A percentile compares a stretch with the other conserved stretches of the same genome.
phyloP scores from a whole-genome alignment of 139 green algal species.

The Eudorina sp. region DNA sequence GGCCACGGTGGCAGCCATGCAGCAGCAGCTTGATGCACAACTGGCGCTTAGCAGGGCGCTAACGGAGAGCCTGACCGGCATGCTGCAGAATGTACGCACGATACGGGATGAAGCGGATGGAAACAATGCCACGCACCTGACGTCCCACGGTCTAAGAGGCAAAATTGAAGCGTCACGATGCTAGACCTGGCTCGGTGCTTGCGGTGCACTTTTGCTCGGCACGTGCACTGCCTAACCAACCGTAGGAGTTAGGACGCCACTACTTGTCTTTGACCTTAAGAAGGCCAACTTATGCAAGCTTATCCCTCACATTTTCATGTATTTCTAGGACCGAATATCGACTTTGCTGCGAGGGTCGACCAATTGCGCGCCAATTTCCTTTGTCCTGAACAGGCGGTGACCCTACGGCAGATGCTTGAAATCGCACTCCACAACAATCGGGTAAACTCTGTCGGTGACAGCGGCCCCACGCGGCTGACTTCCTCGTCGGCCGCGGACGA shows the following conservation, averaged over 20 bases:
- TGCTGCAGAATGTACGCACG: background rate
- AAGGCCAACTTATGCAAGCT: no score
- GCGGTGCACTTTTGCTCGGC: background rate
- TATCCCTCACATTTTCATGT: no score
- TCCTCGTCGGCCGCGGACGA: background rate
- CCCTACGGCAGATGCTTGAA: constrained; percentile 1
- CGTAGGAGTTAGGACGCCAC: background rate
- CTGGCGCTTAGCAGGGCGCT: constrained; percentile 7
- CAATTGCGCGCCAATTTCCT: no score
- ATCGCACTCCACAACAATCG: background rate
- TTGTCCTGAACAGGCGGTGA: background rate
- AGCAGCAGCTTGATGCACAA: constrained; percentile 6
- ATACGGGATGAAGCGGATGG: no score
- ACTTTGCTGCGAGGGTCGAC: no score
- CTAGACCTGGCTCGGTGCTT: background rate
- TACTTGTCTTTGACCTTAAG: background rate
- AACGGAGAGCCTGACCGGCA: background rate
- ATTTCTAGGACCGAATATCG: no score
- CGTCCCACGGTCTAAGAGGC: background rate
- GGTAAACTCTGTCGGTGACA: background rate
- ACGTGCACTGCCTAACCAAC: background rate
- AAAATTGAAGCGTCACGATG: background rate
- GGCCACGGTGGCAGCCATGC: background rate
- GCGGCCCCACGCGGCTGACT: background rate
- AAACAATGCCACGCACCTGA: background rate